phyloP scores from a whole-genome alignment of 257 asterid genomes.

The Orobanche coerulescens region DNA sequence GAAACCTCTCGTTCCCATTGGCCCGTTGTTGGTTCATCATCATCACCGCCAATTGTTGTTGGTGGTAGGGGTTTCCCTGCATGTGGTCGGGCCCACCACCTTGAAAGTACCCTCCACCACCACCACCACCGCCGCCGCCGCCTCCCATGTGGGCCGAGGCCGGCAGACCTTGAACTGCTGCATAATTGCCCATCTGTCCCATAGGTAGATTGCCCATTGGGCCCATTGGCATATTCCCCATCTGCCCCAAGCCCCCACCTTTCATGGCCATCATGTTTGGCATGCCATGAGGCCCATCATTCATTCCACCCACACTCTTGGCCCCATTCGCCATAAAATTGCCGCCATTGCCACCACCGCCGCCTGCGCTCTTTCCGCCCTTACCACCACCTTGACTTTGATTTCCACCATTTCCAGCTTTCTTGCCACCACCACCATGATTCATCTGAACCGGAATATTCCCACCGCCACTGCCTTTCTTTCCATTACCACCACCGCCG shows the following conservation, averaged over 20 bases:
- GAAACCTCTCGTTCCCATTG: constrained; percentile 85
- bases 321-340: constrained; percentile 48
- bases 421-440: constrained; percentile 40
- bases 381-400: constrained; percentile 34
- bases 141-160: constrained; percentile 34
- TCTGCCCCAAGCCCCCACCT: constrained; percentile 37
- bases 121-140: constrained; percentile 26
- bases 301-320: constrained; percentile 53
- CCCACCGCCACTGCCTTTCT: constrained; percentile 27
- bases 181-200: constrained; percentile 50
- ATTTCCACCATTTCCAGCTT: constrained; percentile 39
- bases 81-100: constrained; percentile 48
- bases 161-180: constrained; percentile 85
- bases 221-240: constrained; percentile 43
- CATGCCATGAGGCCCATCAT: constrained; percentile 73
- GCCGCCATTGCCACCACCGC: constrained; percentile 42
- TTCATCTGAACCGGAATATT: constrained; percentile 24
- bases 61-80: constrained; percentile 61
- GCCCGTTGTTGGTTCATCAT: constrained; percentile 96
- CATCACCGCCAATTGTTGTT: constrained; percentile 71
- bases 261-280: constrained; percentile 83
- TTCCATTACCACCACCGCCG: constrained; percentile 22
- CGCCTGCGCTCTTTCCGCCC: constrained; percentile 34
- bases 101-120: constrained; percentile 41
- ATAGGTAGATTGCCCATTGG: constrained; percentile 39